Conservation (phyloP, 371 early-diverging fungal species). For the Phascolomyces articulosus region DNA sequence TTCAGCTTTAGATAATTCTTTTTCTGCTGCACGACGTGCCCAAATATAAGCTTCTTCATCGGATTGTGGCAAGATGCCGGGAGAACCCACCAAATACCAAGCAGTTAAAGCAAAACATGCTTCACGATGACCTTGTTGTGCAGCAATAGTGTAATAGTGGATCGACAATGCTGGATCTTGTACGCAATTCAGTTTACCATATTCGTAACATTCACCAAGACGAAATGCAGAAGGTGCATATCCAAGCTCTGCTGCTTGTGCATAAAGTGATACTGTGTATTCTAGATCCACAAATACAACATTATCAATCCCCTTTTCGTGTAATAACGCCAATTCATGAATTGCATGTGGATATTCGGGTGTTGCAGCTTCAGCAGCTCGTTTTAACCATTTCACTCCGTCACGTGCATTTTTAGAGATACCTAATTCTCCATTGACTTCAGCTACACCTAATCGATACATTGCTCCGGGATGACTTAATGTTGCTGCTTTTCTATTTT, state of each 20-base stretch:
- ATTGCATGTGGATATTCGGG: slow-evolving; percentile 78
- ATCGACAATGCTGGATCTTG: slow-evolving; percentile 73
- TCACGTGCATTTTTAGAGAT: slow-evolving; percentile 64
- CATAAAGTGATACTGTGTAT: slow-evolving; percentile 75
- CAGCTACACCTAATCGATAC: slow-evolving; percentile 73
- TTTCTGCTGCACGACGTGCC: slow-evolving; percentile 87
- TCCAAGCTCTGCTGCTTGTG: slow-evolving; percentile 76
- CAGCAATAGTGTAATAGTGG: slow-evolving; percentile 79
- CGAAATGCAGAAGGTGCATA: slow-evolving; percentile 80
- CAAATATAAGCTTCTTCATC: slow-evolving; percentile 89
- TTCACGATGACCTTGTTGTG: slow-evolving; percentile 90
- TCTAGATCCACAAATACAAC: slow-evolving; percentile 74
- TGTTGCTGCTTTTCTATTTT: slow-evolving; percentile 66
- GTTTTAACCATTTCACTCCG: slow-evolving; percentile 80
- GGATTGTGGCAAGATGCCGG: slow-evolving; percentile 76
- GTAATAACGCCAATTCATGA: slow-evolving; percentile 76
- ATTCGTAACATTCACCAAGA: slow-evolving; percentile 82
- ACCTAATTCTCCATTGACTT: slow-evolving; percentile 74
- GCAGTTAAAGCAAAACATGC: slow-evolving; percentile 88
- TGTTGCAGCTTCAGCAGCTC: slow-evolving; percentile 76
- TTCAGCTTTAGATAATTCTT: slow-evolving; percentile 85
- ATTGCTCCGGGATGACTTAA: slow-evolving; percentile 73
- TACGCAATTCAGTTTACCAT: slow-evolving; percentile 69
- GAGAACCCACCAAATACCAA: slow-evolving; percentile 89
- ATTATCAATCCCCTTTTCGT: slow-evolving; percentile 71